Percentiles rank a stretch among this genome's conserved stretches.
Evolutionary conservation across 177 flowering plant genomes (phyloP).

Genomic region (Telopea speciosissima): DNA sequence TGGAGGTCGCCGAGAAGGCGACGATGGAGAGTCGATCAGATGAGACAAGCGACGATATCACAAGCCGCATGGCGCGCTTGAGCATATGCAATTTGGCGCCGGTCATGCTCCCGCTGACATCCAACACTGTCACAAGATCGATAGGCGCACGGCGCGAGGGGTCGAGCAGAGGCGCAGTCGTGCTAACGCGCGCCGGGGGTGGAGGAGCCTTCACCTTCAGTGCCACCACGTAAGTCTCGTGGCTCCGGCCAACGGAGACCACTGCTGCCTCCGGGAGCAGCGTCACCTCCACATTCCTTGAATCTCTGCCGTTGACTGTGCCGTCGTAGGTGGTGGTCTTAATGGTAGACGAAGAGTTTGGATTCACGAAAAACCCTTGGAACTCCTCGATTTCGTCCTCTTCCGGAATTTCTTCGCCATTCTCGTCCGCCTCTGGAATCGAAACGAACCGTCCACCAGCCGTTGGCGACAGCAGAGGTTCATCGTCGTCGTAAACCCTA

Average conservation of each 20-base stretch:
- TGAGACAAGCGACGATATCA: slow-evolving; percentile 56
- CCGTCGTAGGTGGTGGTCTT: neutral
- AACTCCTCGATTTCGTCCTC: slow-evolving; percentile 46
- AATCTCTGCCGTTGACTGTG: neutral
- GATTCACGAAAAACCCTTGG: slow-evolving; percentile 56
- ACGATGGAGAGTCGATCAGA: slow-evolving; percentile 79
- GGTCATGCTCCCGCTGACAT: slow-evolving; percentile 51
- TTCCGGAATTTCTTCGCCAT: slow-evolving; percentile 25
- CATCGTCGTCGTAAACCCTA: slow-evolving; percentile 72
- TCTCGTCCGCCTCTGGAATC: slow-evolving; percentile 61
- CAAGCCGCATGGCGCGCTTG: slow-evolving; percentile 62
- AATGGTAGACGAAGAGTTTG: slow-evolving; percentile 4
- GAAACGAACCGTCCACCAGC: slow-evolving; percentile 40
- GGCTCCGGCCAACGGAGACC: slow-evolving; percentile 41
- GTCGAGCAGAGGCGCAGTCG: slow-evolving; percentile 21
- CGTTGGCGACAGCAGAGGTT: slow-evolving; percentile 57
- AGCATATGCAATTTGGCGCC: slow-evolving; percentile 44
- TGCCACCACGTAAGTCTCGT: slow-evolving; percentile 56
- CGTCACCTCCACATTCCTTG: slow-evolving; percentile 33
- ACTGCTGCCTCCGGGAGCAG: slow-evolving; percentile 61
- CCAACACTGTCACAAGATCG: slow-evolving; percentile 76
- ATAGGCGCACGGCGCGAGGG: slow-evolving; percentile 53
- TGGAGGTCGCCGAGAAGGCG: slow-evolving; percentile 52
- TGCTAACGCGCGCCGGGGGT: slow-evolving; percentile 10
- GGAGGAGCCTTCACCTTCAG: slow-evolving; percentile 64